These are phyloP conservation scores for Phlebiopsis gigantea DNA, from an alignment of 768 basidiomycete genomes.

Conservation along the genomic window DNA sequence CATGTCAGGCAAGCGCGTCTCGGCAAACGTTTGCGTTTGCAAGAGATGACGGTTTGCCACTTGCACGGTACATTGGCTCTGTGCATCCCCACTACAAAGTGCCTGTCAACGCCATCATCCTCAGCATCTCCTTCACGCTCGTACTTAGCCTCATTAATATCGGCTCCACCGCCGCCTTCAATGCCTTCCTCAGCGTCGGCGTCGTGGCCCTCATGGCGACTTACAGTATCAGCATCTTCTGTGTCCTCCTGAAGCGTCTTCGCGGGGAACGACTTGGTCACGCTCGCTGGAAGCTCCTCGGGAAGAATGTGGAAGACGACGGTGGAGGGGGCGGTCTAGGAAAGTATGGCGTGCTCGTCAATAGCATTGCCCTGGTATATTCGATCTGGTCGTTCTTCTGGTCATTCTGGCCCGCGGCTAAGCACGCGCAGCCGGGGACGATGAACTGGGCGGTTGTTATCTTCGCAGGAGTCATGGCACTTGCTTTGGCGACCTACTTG, in stretches of 20 bases:
- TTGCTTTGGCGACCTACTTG: background rate
- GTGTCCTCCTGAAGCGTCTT: background rate
- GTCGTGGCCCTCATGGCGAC: constrained; percentile 7
- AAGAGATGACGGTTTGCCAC: background rate
- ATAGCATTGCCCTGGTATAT: background rate
- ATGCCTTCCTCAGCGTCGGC: constrained; percentile 1
- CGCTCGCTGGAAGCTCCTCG: background rate
- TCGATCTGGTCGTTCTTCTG: constrained; percentile 3
- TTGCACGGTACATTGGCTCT: background rate
- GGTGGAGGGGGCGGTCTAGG: background rate
- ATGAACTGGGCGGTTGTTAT: constrained; percentile 6
- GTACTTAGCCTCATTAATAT: constrained; percentile 3
- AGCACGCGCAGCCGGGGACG: background rate
- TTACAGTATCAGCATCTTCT: constrained; percentile 3
- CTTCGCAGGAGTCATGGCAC: background rate
- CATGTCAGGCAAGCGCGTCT: background rate
- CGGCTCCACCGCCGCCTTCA: constrained; percentile 1
- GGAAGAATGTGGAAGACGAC: background rate
- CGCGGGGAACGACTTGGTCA: background rate
- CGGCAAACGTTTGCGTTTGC: background rate
- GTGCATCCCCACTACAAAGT: background rate
- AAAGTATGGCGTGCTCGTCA: background rate
- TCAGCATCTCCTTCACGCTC: background rate
- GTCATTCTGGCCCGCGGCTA: background rate
- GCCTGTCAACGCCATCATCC: background rate